Conservation (phyloP, 345 rosid genomes). For the Brassica cretica region DNA sequence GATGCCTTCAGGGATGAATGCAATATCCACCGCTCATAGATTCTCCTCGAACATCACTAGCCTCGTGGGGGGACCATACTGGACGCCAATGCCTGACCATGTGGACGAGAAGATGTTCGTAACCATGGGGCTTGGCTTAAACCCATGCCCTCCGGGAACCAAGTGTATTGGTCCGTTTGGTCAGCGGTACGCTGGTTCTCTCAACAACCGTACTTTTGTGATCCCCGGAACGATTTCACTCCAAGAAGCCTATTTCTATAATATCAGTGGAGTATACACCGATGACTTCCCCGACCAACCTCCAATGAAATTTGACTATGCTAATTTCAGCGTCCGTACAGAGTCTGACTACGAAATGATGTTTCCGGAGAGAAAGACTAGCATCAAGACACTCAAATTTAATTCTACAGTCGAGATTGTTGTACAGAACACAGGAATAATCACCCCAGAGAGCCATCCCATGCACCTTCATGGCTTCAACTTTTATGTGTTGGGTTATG, state of each 20-base stretch:
- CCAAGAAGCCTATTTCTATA: slow-evolving; percentile 56
- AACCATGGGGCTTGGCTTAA: slow-evolving; percentile 53
- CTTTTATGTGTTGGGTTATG: slow-evolving; percentile 76
- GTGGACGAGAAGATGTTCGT: slow-evolving; percentile 71
- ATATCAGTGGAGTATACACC: slow-evolving; percentile 54
- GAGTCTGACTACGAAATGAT: slow-evolving; percentile 21
- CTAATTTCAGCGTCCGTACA: slow-evolving; percentile 33
- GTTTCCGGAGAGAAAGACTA: slow-evolving; percentile 56
- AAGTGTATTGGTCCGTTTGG: slow-evolving; percentile 44
- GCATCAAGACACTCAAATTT: slow-evolving; percentile 53
- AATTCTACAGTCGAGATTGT: slow-evolving; percentile 68
- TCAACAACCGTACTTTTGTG: slow-evolving; percentile 66
- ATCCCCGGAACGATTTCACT: slow-evolving; percentile 47
- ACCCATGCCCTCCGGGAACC: slow-evolving; percentile 42
- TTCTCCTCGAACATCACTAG: slow-evolving; percentile 56
- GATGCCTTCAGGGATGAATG: slow-evolving; percentile 49
- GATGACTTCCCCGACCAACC: slow-evolving; percentile 66
- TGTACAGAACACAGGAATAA: slow-evolving; percentile 63
- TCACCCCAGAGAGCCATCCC: slow-evolving; percentile 70
- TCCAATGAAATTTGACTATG: slow-evolving; percentile 52
- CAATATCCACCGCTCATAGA: slow-evolving; percentile 57
- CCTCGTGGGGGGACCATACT: slow-evolving; percentile 49
- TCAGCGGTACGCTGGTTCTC: slow-evolving; percentile 51
- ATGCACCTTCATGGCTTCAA: slow-evolving; percentile 82
- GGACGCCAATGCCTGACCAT: slow-evolving; percentile 63